Conservation (phyloP, 2,329 filamentous ascomycete genomes). For the Cercospora brassicicola region DNA sequence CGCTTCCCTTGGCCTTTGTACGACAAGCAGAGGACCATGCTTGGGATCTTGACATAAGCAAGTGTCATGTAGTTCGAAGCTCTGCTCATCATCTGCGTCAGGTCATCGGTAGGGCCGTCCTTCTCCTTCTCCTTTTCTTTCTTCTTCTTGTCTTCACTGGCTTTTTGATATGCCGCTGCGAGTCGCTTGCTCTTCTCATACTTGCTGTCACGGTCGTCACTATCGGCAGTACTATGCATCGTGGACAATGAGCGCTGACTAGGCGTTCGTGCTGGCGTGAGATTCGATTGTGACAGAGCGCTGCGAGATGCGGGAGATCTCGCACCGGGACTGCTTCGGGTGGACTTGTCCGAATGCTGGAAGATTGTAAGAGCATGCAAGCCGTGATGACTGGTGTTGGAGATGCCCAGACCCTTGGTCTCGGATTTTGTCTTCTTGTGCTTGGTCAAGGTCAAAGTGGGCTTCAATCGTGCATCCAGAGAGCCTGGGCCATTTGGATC, state of each 20-base stretch:
- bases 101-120: slow-evolving; percentile 74
- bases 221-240: slow-evolving; percentile 28
- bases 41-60: slow-evolving; percentile 90
- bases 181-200: slow-evolving; percentile 34
- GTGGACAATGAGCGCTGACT: slow-evolving; percentile 37
- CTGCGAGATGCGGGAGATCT: slow-evolving; percentile 28
- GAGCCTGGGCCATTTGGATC: slow-evolving; percentile 67
- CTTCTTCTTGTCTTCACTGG: slow-evolving; percentile 31
- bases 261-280: slow-evolving; percentile 33
- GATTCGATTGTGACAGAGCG: slow-evolving; percentile 30
- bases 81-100: slow-evolving; percentile 93
- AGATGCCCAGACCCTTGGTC: slow-evolving; percentile 38
- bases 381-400: slow-evolving; percentile 26
- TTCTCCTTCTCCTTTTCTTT: slow-evolving; percentile 58
- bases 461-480: slow-evolving; percentile 77
- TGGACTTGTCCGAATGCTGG: slow-evolving; percentile 42
- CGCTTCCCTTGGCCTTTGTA: slow-evolving; percentile 96
- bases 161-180: slow-evolving; percentile 7
- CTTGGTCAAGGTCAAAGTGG: slow-evolving; percentile 66
- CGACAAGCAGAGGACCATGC: slow-evolving; percentile 89
- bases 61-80: slow-evolving; percentile 98
- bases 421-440: slow-evolving; percentile 33
- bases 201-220: slow-evolving; percentile 28
- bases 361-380: slow-evolving; percentile 48
- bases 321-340: slow-evolving; percentile 20